Evolutionary conservation across 2,329 filamentous ascomycete genomes (phyloP).

Genomic region (Alternaria angustiovoidea): DNA sequence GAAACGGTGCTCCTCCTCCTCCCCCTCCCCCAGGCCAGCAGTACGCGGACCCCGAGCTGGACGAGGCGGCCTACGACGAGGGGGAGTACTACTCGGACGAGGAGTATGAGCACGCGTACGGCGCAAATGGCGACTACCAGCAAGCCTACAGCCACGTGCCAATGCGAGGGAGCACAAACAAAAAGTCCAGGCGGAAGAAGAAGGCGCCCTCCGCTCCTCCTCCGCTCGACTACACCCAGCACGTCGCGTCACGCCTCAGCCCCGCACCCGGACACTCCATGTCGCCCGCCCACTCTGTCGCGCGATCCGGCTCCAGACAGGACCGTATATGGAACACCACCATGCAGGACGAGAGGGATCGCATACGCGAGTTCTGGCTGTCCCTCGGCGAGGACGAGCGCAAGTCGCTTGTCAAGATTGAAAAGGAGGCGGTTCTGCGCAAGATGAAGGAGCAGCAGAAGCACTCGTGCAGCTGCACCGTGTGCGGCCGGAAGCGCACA

Average conservation of each 20-base stretch:
- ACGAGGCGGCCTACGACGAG: slow-evolving; percentile 49
- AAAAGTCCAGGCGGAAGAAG: slow-evolving; percentile 75
- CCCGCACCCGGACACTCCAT: slow-evolving; percentile 50
- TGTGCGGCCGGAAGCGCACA: slow-evolving; percentile 93
- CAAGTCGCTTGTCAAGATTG: slow-evolving; percentile 94
- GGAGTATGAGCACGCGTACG: slow-evolving; percentile 45
- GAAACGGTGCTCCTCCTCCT: slow-evolving; percentile 35
- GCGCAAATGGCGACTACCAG: slow-evolving; percentile 43
- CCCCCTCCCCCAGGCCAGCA: slow-evolving; percentile 31
- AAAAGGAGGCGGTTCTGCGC: slow-evolving; percentile 95
- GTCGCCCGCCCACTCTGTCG: slow-evolving; percentile 53
- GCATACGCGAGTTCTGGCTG: slow-evolving; percentile 98
- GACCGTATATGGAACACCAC: slow-evolving; percentile 98
- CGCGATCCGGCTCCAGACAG: slow-evolving; percentile 61
- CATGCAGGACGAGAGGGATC: slow-evolving; percentile 90
- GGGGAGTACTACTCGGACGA: slow-evolving; percentile 55
- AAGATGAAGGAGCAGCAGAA: slow-evolving; percentile 99
- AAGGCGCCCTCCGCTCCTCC: slow-evolving; percentile 54
- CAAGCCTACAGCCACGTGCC: slow-evolving; percentile 35
- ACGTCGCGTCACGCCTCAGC: slow-evolving; percentile 43
- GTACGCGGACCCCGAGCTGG: slow-evolving; percentile 55
- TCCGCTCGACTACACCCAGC: slow-evolving; percentile 42
- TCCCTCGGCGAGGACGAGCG: slow-evolving; percentile 92
- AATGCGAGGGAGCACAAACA: slow-evolving; percentile 29
- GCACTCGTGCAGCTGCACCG: slow-evolving; percentile 96